A percentile compares a stretch with the other conserved stretches of the same genome.
phyloP scores from a whole-genome alignment of 148 eudicot genomes.

The Rhododendron griersonianum region DNA sequence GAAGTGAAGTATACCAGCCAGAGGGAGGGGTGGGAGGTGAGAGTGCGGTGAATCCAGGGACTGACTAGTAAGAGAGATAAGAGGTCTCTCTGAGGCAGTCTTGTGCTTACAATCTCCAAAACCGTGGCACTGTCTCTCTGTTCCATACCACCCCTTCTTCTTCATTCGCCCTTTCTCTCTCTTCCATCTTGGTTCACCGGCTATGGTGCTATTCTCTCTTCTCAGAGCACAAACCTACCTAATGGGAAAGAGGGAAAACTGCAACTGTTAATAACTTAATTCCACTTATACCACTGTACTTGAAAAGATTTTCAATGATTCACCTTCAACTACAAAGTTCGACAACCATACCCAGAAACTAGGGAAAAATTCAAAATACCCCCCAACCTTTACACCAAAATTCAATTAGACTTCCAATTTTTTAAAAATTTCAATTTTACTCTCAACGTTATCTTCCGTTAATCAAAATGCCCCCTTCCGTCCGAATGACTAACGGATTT shows the following conservation, averaged over 20 bases:
- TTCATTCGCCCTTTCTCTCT: neutral
- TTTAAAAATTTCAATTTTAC: too few relatives aligned
- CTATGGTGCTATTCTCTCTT: neutral
- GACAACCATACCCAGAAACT: neutral
- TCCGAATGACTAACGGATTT: too few relatives aligned
- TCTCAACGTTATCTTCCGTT: too few relatives aligned
- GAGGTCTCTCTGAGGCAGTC: conserved; percentile 70
- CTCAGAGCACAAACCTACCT: neutral
- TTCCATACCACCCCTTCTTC: conserved; percentile 35
- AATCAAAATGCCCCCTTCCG: too few relatives aligned
- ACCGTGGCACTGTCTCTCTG: conserved; percentile 64
- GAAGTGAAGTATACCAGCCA: conserved; percentile 55
- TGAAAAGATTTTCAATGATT: neutral
- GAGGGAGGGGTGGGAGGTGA: conserved; percentile 60
- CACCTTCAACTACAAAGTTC: neutral
- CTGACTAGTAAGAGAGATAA: conserved; percentile 58
- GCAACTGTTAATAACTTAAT: neutral
- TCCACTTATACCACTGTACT: neutral
- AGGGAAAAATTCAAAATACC: too few relatives aligned
- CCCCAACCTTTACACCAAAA: too few relatives aligned
- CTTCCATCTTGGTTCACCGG: conserved; percentile 2
- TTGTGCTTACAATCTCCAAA: conserved; percentile 58
- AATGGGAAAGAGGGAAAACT: neutral
- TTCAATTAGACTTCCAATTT: too few relatives aligned
- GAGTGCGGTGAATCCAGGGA: conserved; percentile 61